These are phyloP conservation scores for Aspergillus melleus DNA, from an alignment of 2,329 filamentous ascomycete genomes.

Conservation along the genomic window DNA sequence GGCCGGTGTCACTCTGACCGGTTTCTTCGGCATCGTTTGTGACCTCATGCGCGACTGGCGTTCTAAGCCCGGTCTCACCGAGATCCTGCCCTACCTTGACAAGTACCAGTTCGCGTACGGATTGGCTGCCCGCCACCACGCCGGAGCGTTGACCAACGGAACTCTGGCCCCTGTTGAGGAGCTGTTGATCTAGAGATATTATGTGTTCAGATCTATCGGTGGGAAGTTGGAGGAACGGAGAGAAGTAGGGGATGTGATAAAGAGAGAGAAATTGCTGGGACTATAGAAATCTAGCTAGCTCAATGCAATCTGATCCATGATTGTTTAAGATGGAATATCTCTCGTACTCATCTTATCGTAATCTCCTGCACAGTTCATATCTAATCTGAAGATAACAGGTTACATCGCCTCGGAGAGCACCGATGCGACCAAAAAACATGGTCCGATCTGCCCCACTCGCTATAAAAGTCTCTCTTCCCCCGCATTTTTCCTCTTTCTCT, in stretches of 20 bases:
- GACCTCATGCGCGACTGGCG: constrained; percentile 74
- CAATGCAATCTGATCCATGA: too few relatives aligned
- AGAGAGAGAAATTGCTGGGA: too few relatives aligned
- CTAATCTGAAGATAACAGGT: too few relatives aligned
- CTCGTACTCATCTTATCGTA: too few relatives aligned
- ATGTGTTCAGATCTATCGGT: not conserved
- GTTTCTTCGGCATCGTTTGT: constrained; percentile 63
- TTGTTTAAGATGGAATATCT: too few relatives aligned
- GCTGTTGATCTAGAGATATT: constrained; percentile 15
- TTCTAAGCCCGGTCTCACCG: constrained; percentile 54
- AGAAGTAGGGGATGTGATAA: not conserved
- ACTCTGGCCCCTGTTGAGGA: constrained; percentile 58
- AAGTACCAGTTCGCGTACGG: constrained; percentile 61
- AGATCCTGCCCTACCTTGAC: constrained; percentile 64
- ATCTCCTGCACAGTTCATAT: too few relatives aligned
- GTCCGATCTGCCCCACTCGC: too few relatives aligned
- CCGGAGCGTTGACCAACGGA: constrained; percentile 60
- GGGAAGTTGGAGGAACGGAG: not conserved
- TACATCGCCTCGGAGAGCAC: too few relatives aligned
- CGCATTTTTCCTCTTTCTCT: not conserved
- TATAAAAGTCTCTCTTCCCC: not conserved
- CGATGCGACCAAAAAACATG: too few relatives aligned
- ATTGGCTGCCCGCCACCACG: constrained; percentile 62
- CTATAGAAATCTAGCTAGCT: too few relatives aligned
- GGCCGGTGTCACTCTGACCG: constrained; percentile 58